Percentiles rank a stretch among this genome's conserved stretches.
Evolutionary conservation across 2,329 filamentous ascomycete genomes (phyloP).

Genomic region (Ascochyta rabiei): DNA sequence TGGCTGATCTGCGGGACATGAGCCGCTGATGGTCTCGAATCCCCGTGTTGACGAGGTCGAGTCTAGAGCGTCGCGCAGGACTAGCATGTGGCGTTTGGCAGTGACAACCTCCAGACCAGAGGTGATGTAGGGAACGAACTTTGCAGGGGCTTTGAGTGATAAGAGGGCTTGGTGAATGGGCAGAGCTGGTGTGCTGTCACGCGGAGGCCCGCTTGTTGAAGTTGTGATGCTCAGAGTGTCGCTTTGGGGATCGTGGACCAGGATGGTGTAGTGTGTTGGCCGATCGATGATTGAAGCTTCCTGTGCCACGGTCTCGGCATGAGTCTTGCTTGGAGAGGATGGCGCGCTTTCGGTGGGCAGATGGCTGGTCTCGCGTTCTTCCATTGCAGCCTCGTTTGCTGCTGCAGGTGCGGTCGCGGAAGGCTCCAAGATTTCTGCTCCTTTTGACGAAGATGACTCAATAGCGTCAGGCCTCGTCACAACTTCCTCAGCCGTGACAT

Average conservation of each 20-base stretch:
- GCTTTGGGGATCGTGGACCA: constrained; percentile 35
- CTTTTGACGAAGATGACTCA: not conserved
- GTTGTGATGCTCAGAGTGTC: constrained; percentile 35
- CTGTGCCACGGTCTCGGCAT: not conserved
- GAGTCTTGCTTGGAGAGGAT: not conserved
- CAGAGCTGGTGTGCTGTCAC: constrained; percentile 23
- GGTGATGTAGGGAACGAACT: constrained; percentile 40
- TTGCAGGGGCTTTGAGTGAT: constrained; percentile 32
- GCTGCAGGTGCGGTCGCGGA: not conserved
- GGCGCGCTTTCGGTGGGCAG: not conserved
- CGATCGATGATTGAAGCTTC: not conserved
- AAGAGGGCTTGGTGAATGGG: constrained; percentile 38
- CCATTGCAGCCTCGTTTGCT: not conserved
- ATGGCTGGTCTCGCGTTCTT: not conserved
- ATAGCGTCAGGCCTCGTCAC: not conserved
- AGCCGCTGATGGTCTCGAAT: constrained; percentile 1
- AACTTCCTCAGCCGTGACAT: not conserved
- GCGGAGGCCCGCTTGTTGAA: constrained; percentile 24
- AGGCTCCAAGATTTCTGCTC: not conserved
- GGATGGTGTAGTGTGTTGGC: constrained; percentile 30
- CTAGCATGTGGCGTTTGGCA: constrained; percentile 39
- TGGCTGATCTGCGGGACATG: not conserved
- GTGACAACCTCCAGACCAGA: constrained; percentile 34
- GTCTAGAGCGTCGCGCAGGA: constrained; percentile 32
- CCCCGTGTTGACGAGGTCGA: constrained; percentile 14